phyloP scores from a whole-genome alignment of 805 yeast genomes.

The Huiozyma sinensis region DNA sequence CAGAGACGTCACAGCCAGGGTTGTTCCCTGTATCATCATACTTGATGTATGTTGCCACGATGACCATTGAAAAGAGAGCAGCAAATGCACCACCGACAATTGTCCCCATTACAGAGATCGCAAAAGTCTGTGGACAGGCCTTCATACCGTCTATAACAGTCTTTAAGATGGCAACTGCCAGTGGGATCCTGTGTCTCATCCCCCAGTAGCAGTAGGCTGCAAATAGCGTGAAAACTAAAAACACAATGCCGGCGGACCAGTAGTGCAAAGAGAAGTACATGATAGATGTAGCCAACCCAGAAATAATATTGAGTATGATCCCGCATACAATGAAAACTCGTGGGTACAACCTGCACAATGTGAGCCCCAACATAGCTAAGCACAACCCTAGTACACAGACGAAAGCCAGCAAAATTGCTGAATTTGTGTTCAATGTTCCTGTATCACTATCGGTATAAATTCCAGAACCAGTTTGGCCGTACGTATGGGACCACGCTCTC shows the following conservation, averaged over 20 bases:
- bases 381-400: constrained; percentile 50
- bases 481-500: constrained; percentile 48
- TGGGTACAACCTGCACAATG: constrained; percentile 56
- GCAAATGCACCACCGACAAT: constrained; percentile 52
- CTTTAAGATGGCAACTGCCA: constrained; percentile 58
- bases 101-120: constrained; percentile 52
- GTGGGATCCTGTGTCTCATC: constrained; percentile 60
- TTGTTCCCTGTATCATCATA: constrained; percentile 48
- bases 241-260: constrained; percentile 74
- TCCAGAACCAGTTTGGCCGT: constrained; percentile 48
- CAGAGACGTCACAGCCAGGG: constrained; percentile 39
- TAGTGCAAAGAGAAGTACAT: constrained; percentile 57
- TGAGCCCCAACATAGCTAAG: constrained; percentile 44
- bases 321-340: constrained; percentile 57
- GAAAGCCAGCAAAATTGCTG: constrained; percentile 60
- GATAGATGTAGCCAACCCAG: constrained; percentile 69
- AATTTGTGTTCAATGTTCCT: constrained; percentile 66
- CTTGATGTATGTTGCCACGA: constrained; percentile 71
- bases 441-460: constrained; percentile 43
- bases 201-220: constrained; percentile 66
- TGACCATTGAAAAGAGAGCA: constrained; percentile 51
- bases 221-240: constrained; percentile 51
- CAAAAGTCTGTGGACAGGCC: constrained; percentile 55
- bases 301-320: constrained; percentile 50
- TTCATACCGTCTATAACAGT: constrained; percentile 72